Evolutionary conservation across 2,329 filamentous ascomycete genomes (phyloP).

Genomic region (Aquanectria penicillioides): DNA sequence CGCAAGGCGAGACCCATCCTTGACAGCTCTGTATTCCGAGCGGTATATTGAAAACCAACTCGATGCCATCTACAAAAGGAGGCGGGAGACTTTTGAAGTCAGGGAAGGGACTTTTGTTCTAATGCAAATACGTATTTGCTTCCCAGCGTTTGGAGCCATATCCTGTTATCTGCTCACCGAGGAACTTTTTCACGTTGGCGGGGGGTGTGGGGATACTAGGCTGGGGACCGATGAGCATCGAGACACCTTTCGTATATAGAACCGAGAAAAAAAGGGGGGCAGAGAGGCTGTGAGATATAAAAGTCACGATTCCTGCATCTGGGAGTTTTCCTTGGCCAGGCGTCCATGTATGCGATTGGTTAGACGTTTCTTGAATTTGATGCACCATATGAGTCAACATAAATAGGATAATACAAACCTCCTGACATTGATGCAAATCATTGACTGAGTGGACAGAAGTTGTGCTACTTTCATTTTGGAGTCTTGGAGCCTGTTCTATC

Average conservation of each 20-base stretch:
- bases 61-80: slow-evolving; percentile 39
- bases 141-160: slow-evolving; percentile 43
- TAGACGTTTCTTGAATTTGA: too few species aligned
- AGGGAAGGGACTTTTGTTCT: slow-evolving; percentile 44
- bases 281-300: too few species aligned
- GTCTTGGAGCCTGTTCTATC: too few species aligned
- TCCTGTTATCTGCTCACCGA: slow-evolving; percentile 50
- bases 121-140: slow-evolving; percentile 50
- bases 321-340: too few species aligned
- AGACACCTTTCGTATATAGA: slow-evolving; percentile 49
- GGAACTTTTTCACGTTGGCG: slow-evolving; percentile 28
- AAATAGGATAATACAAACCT: too few species aligned
- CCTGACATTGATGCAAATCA: too few species aligned
- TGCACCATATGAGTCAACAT: too few species aligned
- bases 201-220: slow-evolving; percentile 42
- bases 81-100: slow-evolving; percentile 38
- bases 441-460: too few species aligned
- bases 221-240: slow-evolving; percentile 52
- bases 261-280: background rate
- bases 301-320: too few species aligned
- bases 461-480: too few species aligned
- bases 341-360: too few species aligned
- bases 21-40: slow-evolving; percentile 81
- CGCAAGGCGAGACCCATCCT: slow-evolving; percentile 80
- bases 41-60: slow-evolving; percentile 65